Evolutionary conservation across 768 basidiomycete genomes (phyloP), one percentile per base, ranked within the genome.

Genomic region (Leccinum longicurvipes): DNA sequence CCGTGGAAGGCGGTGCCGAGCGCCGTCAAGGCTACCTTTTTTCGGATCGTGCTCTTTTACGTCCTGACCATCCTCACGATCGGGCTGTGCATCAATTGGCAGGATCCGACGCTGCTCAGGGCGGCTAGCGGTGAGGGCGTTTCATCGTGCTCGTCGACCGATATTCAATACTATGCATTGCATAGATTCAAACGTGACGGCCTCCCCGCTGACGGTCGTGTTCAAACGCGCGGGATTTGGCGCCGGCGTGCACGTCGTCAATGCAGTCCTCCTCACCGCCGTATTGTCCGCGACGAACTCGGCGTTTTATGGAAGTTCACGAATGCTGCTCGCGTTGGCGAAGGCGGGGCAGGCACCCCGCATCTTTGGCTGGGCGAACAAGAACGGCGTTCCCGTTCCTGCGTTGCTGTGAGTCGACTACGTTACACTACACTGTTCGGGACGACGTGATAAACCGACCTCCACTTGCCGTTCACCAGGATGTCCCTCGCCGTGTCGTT

Each of bases 1-100:
- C 87, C 87, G 1, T 76, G 84, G 70, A 82, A 82, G 66, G 70
- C 82, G 1, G 80, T 88, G 27, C 86, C 85, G 3, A 72, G 76
- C 0, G 87, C 87, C 1, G 79, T 87, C 68, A 85, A 84, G 62
- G 82, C 82, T 34, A 86, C 85, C 0, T 87, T 87, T 71, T 76
- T 84, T 73, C 78, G 85, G 32, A 84, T 86, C 58, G 68, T 82
- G 39, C 62, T 89, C 21, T 85, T 89, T 65, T 88, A 85, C 62
- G 70, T 86, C 58, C 74, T 85, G 27, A 80, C 84, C 8, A 80
- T 87, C 57, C 68, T 86, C 46, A 82, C 84, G 12, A 86, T 88
- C 54, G 85, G 85, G 28, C 65, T 86, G 29, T 81, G 83, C 60
- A 83, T 87, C 68, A 84, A 83, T 66, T 81, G 80, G 65, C 70